phyloP scores from a whole-genome alignment of 2,329 filamentous ascomycete species.

The Akanthomyces lecanii region DNA sequence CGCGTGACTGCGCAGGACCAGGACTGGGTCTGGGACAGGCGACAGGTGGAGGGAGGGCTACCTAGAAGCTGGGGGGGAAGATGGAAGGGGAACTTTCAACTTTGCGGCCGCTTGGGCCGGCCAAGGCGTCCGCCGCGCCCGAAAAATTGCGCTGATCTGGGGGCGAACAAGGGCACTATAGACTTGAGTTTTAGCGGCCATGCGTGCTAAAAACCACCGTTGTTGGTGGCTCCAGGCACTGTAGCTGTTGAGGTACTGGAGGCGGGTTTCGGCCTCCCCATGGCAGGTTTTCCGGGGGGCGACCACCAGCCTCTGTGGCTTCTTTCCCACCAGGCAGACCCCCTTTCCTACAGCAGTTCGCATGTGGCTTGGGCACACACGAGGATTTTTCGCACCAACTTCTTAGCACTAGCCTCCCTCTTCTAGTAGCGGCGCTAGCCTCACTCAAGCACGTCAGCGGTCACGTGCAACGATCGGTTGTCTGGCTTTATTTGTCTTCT shows the following conservation, averaged over 20 bases:
- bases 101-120: not conserved
- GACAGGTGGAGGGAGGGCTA: no score
- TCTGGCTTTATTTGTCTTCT: not conserved
- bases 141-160: not conserved
- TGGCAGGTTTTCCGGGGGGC: no score
- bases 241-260: not conserved
- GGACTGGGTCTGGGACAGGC: not conserved
- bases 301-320: slow-evolving; percentile 1
- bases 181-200: not conserved
- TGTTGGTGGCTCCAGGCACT: not conserved
- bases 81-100: not conserved
- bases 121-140: not conserved
- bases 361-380: slow-evolving; percentile 5
- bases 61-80: not conserved
- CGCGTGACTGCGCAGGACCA: slow-evolving; percentile 30
- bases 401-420: no score
- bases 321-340: not conserved
- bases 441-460: slow-evolving; percentile 5
- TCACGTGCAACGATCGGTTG: slow-evolving; percentile 8
- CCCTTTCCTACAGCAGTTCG: slow-evolving; percentile 13
- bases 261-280: no score
- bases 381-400: not conserved
- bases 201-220: not conserved
- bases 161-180: not conserved
- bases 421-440: not conserved